Percentiles rank a stretch among this genome's conserved stretches.
Conservation (phyloP, 2,329 filamentous ascomycete genomes). For the Cordyceps pruinosa region DNA sequence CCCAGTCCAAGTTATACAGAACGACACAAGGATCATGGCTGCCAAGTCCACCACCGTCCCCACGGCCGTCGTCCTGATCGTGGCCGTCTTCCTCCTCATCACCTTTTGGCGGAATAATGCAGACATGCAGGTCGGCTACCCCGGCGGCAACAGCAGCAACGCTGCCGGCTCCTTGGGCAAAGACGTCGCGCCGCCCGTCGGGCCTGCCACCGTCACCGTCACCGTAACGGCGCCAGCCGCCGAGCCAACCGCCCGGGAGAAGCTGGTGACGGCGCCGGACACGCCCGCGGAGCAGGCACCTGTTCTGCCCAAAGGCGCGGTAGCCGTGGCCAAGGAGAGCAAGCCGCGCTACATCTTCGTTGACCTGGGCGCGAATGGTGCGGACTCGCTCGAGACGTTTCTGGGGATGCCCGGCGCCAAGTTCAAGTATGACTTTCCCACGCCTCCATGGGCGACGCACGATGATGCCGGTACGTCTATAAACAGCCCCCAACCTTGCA, state of each 20-base stretch:
- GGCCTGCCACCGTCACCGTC: not conserved
- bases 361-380: constrained; percentile 10
- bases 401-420: constrained; percentile 4
- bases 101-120: not conserved
- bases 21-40: not conserved
- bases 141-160: not conserved
- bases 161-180: no score
- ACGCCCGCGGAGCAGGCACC: not conserved
- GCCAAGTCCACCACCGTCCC: not conserved
- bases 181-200: no score
- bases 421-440: constrained; percentile 9
- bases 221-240: not conserved
- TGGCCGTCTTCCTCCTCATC: not conserved
- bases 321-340: not conserved
- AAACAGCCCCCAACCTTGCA: no score
- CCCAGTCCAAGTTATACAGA: no score
- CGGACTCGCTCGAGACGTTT: constrained; percentile 11
- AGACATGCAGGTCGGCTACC: not conserved
- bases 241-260: not conserved
- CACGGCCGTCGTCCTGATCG: not conserved
- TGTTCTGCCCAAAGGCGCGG: not conserved
- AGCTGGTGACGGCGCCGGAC: not conserved
- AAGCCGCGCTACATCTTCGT: constrained; percentile 9
- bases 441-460: constrained; percentile 2
- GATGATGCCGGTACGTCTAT: constrained; percentile 4